Evolutionary conservation across 805 yeast species (phyloP).

Genomic region (Ogataea siamensis): DNA sequence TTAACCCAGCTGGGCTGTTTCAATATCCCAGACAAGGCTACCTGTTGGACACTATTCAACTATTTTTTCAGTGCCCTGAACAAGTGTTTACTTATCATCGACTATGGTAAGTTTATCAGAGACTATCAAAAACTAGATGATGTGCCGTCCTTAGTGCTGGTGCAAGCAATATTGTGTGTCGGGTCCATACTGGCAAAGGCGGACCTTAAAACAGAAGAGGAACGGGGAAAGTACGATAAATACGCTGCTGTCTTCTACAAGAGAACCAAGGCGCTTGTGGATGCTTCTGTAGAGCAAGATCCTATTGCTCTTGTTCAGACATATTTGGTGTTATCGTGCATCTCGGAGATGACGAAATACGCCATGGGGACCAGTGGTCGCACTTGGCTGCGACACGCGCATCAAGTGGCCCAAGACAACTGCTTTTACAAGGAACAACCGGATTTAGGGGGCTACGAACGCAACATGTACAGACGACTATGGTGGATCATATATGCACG

Average conservation of each 20-base stretch:
- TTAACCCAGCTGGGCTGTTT: conserved; percentile 67
- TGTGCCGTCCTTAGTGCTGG: conserved; percentile 57
- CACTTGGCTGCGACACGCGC: conserved; percentile 69
- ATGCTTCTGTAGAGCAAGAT: conserved; percentile 64
- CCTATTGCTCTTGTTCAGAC: conserved; percentile 37
- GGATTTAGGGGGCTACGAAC: conserved; percentile 4
- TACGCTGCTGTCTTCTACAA: conserved; percentile 27
- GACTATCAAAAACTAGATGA: conserved; percentile 52
- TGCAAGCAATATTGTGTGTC: conserved; percentile 64
- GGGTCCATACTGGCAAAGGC: conserved; percentile 60
- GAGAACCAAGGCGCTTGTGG: conserved; percentile 61
- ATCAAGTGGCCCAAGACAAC: conserved; percentile 69
- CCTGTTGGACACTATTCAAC: conserved; percentile 60
- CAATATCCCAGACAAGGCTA: conserved; percentile 56
- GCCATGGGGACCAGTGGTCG: conserved; percentile 25
- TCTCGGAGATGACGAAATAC: conserved; percentile 39
- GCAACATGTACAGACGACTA: conserved; percentile 54
- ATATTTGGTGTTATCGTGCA: conserved; percentile 13
- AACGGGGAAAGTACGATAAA: conserved; percentile 34
- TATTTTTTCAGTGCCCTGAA: conserved; percentile 62
- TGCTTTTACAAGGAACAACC: conserved; percentile 40
- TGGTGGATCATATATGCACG: conserved; percentile 74
- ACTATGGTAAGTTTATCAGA: conserved; percentile 57
- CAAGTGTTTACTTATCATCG: conserved; percentile 63
- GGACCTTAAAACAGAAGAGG: conserved; percentile 49